Percentiles rank a stretch among this genome's conserved stretches.
Evolutionary conservation across 495 filamentous ascomycete species (phyloP).

Genomic region (Aspergillus coremiiformis): DNA sequence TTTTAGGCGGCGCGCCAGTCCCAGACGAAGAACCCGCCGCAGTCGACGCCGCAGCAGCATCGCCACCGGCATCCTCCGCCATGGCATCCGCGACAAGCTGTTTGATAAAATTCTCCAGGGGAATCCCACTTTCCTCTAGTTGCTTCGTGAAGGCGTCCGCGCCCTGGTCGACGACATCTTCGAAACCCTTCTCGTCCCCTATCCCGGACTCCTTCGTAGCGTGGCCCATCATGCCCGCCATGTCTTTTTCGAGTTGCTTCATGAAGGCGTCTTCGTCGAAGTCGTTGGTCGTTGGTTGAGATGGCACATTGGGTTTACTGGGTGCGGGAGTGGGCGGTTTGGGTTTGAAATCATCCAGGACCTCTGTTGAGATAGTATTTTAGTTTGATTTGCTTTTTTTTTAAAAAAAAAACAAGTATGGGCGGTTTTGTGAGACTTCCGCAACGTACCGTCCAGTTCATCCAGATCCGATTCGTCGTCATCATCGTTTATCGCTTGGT

Average conservation of each 20-base stretch:
- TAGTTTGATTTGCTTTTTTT: not conserved
- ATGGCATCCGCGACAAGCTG: constrained; percentile 77
- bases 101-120: constrained; percentile 71
- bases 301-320: constrained; percentile 14
- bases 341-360: constrained; percentile 79
- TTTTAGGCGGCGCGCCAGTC: constrained; percentile 32
- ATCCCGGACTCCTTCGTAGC: constrained; percentile 22
- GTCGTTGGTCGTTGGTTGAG: constrained; percentile 23
- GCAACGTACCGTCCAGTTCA: constrained; percentile 87
- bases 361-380: constrained; percentile 46
- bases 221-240: constrained; percentile 67
- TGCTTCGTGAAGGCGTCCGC: constrained; percentile 62
- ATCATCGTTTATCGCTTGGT: constrained; percentile 13
- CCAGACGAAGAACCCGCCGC: constrained; percentile 9
- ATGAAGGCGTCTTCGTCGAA: constrained; percentile 60
- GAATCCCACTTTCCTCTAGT: constrained; percentile 64
- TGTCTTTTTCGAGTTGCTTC: constrained; percentile 74
- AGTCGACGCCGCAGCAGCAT: constrained; percentile 2
- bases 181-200: constrained; percentile 18
- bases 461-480: constrained; percentile 63
- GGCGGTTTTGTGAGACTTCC: too few species aligned
- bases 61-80: constrained; percentile 52
- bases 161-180: constrained; percentile 28
- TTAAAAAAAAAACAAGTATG: constrained; percentile 11
- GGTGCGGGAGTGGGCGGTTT: constrained; percentile 37